Percentiles rank a stretch among this genome's conserved stretches.
Evolutionary conservation across 148 eudicot species (phyloP).

Genomic region (Spergularia bocconei): DNA sequence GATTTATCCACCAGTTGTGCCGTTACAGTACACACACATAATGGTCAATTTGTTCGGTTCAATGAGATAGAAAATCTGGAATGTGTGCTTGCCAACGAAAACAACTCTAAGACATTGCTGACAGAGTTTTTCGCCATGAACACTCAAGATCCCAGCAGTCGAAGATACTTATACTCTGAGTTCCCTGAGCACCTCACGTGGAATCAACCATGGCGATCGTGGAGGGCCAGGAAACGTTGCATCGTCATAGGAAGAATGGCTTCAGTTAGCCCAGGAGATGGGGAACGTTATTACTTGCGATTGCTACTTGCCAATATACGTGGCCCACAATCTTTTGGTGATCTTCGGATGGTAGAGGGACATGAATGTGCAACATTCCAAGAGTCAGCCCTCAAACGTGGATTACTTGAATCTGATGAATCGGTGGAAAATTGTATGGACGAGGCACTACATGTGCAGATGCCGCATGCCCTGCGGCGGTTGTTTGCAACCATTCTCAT

Average conservation of each 20-base stretch:
- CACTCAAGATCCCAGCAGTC: background rate
- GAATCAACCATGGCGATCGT: background rate
- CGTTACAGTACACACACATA: background rate
- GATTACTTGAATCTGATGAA: background rate
- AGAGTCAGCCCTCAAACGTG: background rate
- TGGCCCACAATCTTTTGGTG: background rate
- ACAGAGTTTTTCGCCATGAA: background rate
- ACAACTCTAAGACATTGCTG: background rate
- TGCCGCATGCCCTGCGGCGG: background rate
- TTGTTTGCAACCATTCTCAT: background rate
- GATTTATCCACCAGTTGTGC: background rate
- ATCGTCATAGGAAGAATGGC: background rate
- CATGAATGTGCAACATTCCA: background rate
- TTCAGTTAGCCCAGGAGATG: background rate
- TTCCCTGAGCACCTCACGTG: background rate
- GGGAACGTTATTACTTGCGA: background rate
- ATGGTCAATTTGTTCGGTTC: background rate
- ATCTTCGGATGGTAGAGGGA: background rate
- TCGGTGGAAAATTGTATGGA: background rate
- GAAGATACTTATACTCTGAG: background rate
- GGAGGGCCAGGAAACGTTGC: background rate
- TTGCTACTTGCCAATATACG: background rate
- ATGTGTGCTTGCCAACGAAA: background rate
- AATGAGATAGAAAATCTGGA: background rate
- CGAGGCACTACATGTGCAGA: background rate